Evolutionary conservation across 306 rosid genomes (phyloP), one percentile per base, ranked within the genome.

Genomic region (Quercus ilex): DNA sequence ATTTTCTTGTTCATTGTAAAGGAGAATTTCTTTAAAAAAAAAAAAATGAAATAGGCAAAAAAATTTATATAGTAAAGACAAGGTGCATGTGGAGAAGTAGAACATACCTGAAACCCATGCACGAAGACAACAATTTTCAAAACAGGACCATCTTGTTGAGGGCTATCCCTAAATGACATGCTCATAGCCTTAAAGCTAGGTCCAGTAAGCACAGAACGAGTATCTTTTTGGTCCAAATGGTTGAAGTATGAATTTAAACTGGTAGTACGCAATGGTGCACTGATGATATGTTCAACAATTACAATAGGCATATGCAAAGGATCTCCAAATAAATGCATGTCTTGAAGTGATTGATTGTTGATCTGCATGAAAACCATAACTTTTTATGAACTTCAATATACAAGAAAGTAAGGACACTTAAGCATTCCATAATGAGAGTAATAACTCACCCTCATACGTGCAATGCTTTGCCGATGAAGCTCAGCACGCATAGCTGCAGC

Each of bases 71-170:
- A 68, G 10, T 68, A 33, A 15, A 68, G 52, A 33, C 17, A 68
- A 68, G 70, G 46, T 41, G 12, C 46, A 46, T 65, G 5, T 18
- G 5, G 53, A 63, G 55, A 73, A 13, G 65, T 77, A 83, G 79
- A 73, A 86, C 97, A 87, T 85, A 92, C 99, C 97, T 94, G 99
- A 86, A 94, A 94, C 64, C 99, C 99, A 88, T 94, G 99, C 74
- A 94, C 99, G 74, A 94, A 94, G 86, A 94, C 90, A 62, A 90
- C 97, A 85, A 91, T 86, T 90, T 91, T 92, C 83, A 94, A 85
- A 67, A 86, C 82, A 53, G 88, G 91, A 76, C 82, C 83, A 78
- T 81, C 81, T 75, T 85, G 77, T 85, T 85, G 79, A 69, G 75
- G 69, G 75, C 68, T 60, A 81, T 17, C 18, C 71, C 77, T 76